Conservation (phyloP, 1,284 basidiomycete species). For the Cryptococcus deneoformans region DNA sequence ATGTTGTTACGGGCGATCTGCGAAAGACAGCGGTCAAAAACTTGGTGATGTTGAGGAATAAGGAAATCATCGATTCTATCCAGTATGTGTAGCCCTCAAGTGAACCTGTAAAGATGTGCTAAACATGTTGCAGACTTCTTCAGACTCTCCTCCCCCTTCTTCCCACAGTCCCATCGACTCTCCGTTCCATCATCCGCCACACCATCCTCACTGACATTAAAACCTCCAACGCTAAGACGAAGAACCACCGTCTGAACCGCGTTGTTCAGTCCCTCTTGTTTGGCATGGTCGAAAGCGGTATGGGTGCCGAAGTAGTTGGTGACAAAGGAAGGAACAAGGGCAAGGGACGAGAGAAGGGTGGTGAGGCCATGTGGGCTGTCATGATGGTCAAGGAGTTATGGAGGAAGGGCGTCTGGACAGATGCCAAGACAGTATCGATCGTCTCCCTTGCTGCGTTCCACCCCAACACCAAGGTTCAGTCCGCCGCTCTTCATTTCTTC, state of each 20-base stretch:
- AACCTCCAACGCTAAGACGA: slow-evolving; percentile 81
- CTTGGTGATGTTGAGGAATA: slow-evolving; percentile 88
- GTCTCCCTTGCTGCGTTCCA: slow-evolving; percentile 91
- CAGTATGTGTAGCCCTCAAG: slow-evolving; percentile 56
- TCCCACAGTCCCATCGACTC: slow-evolving; percentile 81
- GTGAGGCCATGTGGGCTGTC: slow-evolving; percentile 98
- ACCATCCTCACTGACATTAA: slow-evolving; percentile 96
- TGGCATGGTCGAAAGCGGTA: slow-evolving; percentile 87
- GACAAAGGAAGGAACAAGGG: slow-evolving; percentile 63
- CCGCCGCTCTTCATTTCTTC: slow-evolving; percentile 96
- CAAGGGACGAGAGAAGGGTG: slow-evolving; percentile 55
- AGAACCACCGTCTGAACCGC: slow-evolving; percentile 95
- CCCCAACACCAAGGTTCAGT: slow-evolving; percentile 91
- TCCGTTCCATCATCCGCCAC: slow-evolving; percentile 83
- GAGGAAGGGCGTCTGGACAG: slow-evolving; percentile 92
- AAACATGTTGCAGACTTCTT: slow-evolving; percentile 63
- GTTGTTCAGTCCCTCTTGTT: slow-evolving; percentile 97
- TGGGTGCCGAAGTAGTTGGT: slow-evolving; percentile 73
- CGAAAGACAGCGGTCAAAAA: slow-evolving; percentile 82
- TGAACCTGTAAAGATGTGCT: background rate
- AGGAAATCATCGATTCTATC: slow-evolving; percentile 86
- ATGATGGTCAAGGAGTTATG: slow-evolving; percentile 92
- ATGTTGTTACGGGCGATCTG: slow-evolving; percentile 53
- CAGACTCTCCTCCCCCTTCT: slow-evolving; percentile 91
- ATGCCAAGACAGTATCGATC: slow-evolving; percentile 91